Percentiles rank a stretch among this genome's conserved stretches.
phyloP scores from a whole-genome alignment of 1,284 basidiomycete species.

The Papiliotrema laurentii region DNA sequence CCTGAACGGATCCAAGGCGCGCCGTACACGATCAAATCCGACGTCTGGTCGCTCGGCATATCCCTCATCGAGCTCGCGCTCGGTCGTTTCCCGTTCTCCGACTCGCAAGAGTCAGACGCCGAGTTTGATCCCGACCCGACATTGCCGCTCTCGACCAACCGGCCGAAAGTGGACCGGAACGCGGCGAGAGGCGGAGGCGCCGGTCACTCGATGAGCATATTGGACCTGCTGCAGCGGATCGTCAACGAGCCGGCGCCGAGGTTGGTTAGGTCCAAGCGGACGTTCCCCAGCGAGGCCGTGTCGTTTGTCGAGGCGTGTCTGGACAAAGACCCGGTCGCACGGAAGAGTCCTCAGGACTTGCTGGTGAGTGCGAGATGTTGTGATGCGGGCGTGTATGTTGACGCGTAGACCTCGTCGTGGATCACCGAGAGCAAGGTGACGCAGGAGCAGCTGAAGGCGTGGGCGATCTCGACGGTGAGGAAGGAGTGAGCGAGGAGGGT shows the following conservation, averaged over 20 bases:
- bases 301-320: slow-evolving; percentile 78
- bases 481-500: not conserved
- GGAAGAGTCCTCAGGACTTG: slow-evolving; percentile 75
- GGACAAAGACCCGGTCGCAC: slow-evolving; percentile 70
- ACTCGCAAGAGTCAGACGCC: slow-evolving; percentile 56
- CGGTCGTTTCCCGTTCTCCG: slow-evolving; percentile 87
- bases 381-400: not conserved
- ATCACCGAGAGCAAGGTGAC: slow-evolving; percentile 32
- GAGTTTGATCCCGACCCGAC: slow-evolving; percentile 43
- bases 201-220: slow-evolving; percentile 91
- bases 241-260: slow-evolving; percentile 91
- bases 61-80: slow-evolving; percentile 89
- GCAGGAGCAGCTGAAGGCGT: slow-evolving; percentile 27
- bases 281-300: slow-evolving; percentile 64
- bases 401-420: slow-evolving; percentile 34
- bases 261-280: slow-evolving; percentile 53
- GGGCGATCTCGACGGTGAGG: slow-evolving; percentile 16
- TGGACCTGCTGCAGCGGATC: slow-evolving; percentile 94
- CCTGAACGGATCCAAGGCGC: slow-evolving; percentile 98
- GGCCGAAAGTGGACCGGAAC: slow-evolving; percentile 22
- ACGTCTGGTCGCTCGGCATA: slow-evolving; percentile 95
- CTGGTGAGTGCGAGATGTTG: slow-evolving; percentile 52
- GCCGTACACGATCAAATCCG: slow-evolving; percentile 94
- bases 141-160: slow-evolving; percentile 29
- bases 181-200: slow-evolving; percentile 64